A percentile compares a stretch with the other conserved stretches of the same genome.
Evolutionary conservation across 805 yeast species (phyloP).

Genomic region (Candida xiaguanensis): DNA sequence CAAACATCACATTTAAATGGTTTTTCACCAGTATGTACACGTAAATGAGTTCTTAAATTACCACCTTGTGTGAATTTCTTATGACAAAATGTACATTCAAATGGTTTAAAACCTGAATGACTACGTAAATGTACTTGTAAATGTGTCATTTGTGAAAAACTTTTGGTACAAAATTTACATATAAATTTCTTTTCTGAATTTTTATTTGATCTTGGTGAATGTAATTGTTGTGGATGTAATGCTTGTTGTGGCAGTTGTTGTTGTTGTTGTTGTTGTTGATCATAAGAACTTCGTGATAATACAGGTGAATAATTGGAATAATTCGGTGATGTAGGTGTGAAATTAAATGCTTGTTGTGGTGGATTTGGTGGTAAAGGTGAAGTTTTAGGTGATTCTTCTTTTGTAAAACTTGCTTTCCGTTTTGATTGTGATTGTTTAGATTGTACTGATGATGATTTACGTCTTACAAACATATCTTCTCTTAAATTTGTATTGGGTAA

Average conservation of each 20-base stretch:
- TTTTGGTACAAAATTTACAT: constrained; percentile 74
- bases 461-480: constrained; percentile 36
- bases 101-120: constrained; percentile 85
- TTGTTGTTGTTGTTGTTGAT: constrained; percentile 1
- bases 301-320: constrained; percentile 2
- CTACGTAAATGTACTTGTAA: constrained; percentile 85
- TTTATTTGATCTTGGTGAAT: constrained; percentile 8
- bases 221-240: constrained; percentile 10
- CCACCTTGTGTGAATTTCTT: constrained; percentile 90
- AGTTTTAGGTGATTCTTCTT: constrained; percentile 1
- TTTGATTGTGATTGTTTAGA: constrained; percentile 2
- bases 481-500: constrained; percentile 21
- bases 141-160: constrained; percentile 87
- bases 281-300: not conserved
- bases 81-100: constrained; percentile 71
- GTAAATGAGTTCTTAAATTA: constrained; percentile 76
- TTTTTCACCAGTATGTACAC: constrained; percentile 89
- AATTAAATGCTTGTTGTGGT: constrained; percentile 26
- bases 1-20: constrained; percentile 82
- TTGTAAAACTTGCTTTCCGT: not conserved
- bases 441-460: not conserved
- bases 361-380: constrained; percentile 1
- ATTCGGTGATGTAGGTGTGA: constrained; percentile 39
- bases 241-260: constrained; percentile 13
- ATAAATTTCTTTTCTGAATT: constrained; percentile 52